These are phyloP conservation scores for Claviceps humidiphila DNA, from an alignment of 2,329 filamentous ascomycete species.

Conservation along the genomic window DNA sequence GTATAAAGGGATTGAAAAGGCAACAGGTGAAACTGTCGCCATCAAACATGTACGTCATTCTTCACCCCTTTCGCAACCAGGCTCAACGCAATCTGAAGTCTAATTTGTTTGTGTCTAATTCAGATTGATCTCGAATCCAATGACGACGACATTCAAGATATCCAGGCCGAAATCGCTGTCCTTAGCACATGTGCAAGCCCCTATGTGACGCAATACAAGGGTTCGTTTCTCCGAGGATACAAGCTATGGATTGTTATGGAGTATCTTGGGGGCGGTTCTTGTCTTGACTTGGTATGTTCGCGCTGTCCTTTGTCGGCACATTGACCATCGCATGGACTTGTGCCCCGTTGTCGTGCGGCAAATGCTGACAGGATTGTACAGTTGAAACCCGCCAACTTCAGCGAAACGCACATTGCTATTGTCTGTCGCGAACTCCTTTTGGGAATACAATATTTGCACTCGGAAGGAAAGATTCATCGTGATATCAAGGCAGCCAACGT, in stretches of 20 bases:
- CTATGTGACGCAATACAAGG: constrained; percentile 91
- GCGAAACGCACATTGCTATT: constrained; percentile 83
- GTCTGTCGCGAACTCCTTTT: constrained; percentile 83
- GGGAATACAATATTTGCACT: constrained; percentile 85
- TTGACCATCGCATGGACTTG: too few species aligned
- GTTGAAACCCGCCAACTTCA: constrained; percentile 83
- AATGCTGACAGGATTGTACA: constrained; percentile 27
- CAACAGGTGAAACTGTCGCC: constrained; percentile 83
- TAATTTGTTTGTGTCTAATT: neutral
- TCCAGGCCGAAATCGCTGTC: constrained; percentile 92
- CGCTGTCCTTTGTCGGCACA: neutral
- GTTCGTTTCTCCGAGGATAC: constrained; percentile 87
- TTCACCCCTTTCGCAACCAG: neutral
- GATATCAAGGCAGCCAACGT: constrained; percentile 97
- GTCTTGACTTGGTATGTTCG: constrained; percentile 66
- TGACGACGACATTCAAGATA: constrained; percentile 96
- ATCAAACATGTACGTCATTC: constrained; percentile 73
- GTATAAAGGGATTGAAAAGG: constrained; percentile 88
- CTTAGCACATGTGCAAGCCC: constrained; percentile 89
- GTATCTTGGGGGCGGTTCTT: constrained; percentile 87
- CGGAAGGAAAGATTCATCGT: constrained; percentile 87
- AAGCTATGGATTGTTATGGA: constrained; percentile 99
- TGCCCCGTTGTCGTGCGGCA: neutral
- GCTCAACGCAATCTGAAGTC: neutral
- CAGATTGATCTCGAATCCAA: constrained; percentile 98